These are phyloP conservation scores for Trichoderma endophyticum DNA, from an alignment of 2,329 filamentous ascomycete species.

Conservation along the genomic window DNA sequence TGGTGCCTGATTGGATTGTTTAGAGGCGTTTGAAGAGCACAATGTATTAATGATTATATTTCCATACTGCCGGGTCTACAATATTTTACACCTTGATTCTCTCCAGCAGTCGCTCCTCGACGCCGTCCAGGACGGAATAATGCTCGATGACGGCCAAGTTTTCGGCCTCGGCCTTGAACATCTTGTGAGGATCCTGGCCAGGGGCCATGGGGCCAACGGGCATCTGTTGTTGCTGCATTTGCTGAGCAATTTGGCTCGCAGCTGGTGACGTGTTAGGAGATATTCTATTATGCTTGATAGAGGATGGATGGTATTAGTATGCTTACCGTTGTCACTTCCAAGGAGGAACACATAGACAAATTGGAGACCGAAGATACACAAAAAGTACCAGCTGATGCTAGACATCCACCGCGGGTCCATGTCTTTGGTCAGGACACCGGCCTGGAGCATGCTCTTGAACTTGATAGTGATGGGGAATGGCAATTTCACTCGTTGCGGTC, in stretches of 20 bases:
- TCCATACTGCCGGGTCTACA: not conserved
- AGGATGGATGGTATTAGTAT: not conserved
- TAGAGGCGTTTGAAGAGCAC: conserved; percentile 23
- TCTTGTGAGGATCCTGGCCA: conserved; percentile 91
- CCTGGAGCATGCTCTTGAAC: conserved; percentile 99
- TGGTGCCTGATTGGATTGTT: conserved; percentile 23
- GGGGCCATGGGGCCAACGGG: conserved; percentile 63
- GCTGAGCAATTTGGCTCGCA: conserved; percentile 86
- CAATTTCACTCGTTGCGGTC: conserved; percentile 68
- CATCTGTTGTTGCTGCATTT: conserved; percentile 68
- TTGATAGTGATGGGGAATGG: conserved; percentile 97
- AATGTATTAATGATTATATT: conserved; percentile 26
- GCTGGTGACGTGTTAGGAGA: conserved; percentile 49
- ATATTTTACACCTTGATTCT: conserved; percentile 40
- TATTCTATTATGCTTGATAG: not conserved
- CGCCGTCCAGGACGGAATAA: conserved; percentile 82
- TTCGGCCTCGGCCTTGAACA: conserved; percentile 88
- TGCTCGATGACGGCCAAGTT: conserved; percentile 95
- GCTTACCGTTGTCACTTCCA: conserved; percentile 89
- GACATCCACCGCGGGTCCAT: conserved; percentile 99
- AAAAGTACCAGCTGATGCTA: conserved; percentile 97
- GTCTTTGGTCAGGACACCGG: conserved; percentile 90
- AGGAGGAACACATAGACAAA: conserved; percentile 97
- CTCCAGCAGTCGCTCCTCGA: conserved; percentile 78
- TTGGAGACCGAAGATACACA: conserved; percentile 94